A percentile compares a stretch with the other conserved stretches of the same genome.
phyloP scores from a whole-genome alignment of 2,329 filamentous ascomycete genomes.

The Alternaria gansuensis region DNA sequence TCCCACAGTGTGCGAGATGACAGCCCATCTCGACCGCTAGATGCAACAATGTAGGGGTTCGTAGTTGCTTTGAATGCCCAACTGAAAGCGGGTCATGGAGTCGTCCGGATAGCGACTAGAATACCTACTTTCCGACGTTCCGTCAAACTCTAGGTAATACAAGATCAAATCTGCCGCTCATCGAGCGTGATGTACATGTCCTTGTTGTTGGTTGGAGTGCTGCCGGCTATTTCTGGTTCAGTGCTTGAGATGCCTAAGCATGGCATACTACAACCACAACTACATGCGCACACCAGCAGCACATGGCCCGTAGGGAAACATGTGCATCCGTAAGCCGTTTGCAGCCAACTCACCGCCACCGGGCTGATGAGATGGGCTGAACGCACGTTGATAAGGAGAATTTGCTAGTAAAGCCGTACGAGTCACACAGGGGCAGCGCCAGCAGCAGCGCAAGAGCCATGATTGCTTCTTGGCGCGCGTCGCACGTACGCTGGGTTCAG shows the following conservation, averaged over 20 bases:
- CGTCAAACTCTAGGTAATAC: not conserved
- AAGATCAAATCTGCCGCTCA: not conserved
- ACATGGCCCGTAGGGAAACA: constrained; percentile 4
- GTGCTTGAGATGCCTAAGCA: constrained; percentile 22
- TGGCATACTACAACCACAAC: constrained; percentile 1
- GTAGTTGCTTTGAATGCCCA: too few relatives aligned
- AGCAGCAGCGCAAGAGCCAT: constrained; percentile 13
- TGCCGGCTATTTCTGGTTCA: constrained; percentile 19
- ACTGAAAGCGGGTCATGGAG: too few relatives aligned
- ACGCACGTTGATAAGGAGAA: constrained; percentile 14
- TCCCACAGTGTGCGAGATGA: not conserved
- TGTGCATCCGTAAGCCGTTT: constrained; percentile 7
- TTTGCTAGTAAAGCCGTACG: constrained; percentile 13
- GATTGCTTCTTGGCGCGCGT: constrained; percentile 19
- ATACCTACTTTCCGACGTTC: not conserved
- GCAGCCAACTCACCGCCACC: constrained; percentile 9
- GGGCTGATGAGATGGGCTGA: not conserved
- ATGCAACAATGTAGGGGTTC: too few relatives aligned
- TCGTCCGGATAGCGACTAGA: not conserved
- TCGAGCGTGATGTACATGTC: not conserved
- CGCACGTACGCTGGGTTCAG: constrained; percentile 13
- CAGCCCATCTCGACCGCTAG: too few relatives aligned
- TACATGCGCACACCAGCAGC: constrained; percentile 8
- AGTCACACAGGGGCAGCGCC: constrained; percentile 11
- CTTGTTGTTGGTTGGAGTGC: not conserved